A percentile compares a stretch with the other conserved stretches of the same genome.
Conservation (phyloP, 495 filamentous ascomycete species). For the Penicillium nucicola region DNA sequence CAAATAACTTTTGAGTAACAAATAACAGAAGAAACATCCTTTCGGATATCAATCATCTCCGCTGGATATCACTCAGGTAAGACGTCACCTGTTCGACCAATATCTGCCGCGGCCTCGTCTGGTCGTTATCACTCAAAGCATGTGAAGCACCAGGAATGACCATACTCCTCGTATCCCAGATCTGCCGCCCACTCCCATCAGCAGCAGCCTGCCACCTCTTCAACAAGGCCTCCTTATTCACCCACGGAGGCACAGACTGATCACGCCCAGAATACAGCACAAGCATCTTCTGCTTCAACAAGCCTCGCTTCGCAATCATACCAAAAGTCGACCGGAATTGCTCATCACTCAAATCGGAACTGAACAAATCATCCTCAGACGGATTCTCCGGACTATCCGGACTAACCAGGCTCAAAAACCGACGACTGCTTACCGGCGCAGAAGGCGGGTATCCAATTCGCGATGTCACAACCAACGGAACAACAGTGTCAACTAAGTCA, state of each 20-base stretch:
- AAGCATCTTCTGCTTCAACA: slow-evolving; percentile 45
- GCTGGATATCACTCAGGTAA: slow-evolving; percentile 25
- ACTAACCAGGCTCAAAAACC: slow-evolving; percentile 65
- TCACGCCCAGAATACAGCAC: slow-evolving; percentile 68
- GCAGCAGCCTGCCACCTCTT: slow-evolving; percentile 61
- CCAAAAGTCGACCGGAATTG: slow-evolving; percentile 63
- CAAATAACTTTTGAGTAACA: not conserved
- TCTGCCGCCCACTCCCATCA: slow-evolving; percentile 16
- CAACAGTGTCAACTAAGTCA: slow-evolving; percentile 26
- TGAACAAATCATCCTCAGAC: slow-evolving; percentile 86
- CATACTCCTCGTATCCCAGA: slow-evolving; percentile 41
- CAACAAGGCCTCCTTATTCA: slow-evolving; percentile 65
- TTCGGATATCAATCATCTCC: not conserved
- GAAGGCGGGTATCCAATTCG: slow-evolving; percentile 32
- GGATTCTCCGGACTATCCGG: slow-evolving; percentile 44
- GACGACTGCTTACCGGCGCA: slow-evolving; percentile 57
- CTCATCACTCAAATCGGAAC: slow-evolving; percentile 64
- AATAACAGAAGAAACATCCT: not conserved
- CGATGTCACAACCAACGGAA: slow-evolving; percentile 34
- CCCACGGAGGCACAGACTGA: slow-evolving; percentile 58
- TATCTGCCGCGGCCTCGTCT: slow-evolving; percentile 39
- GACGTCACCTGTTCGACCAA: slow-evolving; percentile 33
- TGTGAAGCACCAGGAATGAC: slow-evolving; percentile 46
- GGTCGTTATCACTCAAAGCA: slow-evolving; percentile 44
- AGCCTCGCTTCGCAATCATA: slow-evolving; percentile 43